phyloP scores from a whole-genome alignment of 305 asterid species.

The Ajuga reptans region DNA sequence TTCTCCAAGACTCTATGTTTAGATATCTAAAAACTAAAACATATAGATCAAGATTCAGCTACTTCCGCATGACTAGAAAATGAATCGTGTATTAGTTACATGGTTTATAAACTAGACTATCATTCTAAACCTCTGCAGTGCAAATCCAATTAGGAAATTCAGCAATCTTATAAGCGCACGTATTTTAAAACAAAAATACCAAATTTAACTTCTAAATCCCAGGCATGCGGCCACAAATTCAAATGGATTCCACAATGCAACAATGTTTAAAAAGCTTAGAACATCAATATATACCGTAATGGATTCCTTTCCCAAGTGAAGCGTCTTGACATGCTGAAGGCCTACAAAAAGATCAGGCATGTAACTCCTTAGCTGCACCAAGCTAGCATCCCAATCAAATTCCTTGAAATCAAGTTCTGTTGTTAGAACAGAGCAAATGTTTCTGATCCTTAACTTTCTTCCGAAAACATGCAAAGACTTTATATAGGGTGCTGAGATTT shows the following conservation, averaged over 20 bases:
- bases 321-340: conserved; percentile 7
- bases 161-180: too few species aligned
- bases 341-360: background rate
- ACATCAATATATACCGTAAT: background rate
- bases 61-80: too few species aligned
- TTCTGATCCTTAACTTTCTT: background rate
- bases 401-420: background rate
- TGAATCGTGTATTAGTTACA: too few species aligned
- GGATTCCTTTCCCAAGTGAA: conserved; percentile 5
- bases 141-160: too few species aligned
- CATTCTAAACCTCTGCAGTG: too few species aligned
- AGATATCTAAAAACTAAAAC: too few species aligned
- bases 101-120: too few species aligned
- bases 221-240: background rate
- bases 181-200: too few species aligned
- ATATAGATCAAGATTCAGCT: too few species aligned
- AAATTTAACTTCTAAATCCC: too few species aligned
- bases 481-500: conserved; percentile 2
- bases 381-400: background rate
- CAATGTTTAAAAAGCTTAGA: too few species aligned
- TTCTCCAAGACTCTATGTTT: too few species aligned
- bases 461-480: background rate
- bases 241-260: background rate
- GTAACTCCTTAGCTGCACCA: background rate
- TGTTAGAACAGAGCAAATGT: background rate